Conservation (phyloP, 495 filamentous ascomycete genomes). For the Hypoxylon intermedium region DNA sequence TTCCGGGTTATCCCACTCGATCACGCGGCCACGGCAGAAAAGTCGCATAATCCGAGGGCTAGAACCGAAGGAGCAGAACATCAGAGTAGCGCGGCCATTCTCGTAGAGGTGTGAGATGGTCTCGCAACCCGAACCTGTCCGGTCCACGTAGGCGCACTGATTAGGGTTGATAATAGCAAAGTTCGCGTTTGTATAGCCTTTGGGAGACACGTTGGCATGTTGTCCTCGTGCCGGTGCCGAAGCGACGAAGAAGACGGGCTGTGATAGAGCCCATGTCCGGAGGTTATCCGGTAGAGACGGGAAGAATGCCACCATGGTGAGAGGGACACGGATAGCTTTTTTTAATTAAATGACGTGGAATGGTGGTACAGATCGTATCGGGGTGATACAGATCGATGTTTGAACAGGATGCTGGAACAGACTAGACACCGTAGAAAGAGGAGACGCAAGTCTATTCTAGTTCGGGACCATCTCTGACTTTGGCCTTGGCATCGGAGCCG, state of each 20-base stretch:
- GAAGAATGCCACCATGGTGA: conserved; percentile 7
- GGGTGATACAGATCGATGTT: conserved; percentile 9
- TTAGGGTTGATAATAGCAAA: conserved; percentile 51
- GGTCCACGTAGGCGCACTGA: conserved; percentile 24
- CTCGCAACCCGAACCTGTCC: conserved; percentile 66
- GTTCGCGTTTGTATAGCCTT: conserved; percentile 57
- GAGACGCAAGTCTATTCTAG: neutral
- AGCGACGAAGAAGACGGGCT: conserved; percentile 63
- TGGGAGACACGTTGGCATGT: conserved; percentile 66
- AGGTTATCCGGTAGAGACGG: conserved; percentile 56
- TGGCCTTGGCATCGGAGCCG: conserved; percentile 10
- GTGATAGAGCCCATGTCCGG: conserved; percentile 57
- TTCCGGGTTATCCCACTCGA: conserved; percentile 55
- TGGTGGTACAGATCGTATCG: conserved; percentile 20
- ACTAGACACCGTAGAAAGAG: neutral
- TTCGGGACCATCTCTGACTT: conserved; percentile 3
- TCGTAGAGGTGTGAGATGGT: conserved; percentile 68
- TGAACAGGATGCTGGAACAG: neutral
- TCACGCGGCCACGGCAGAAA: conserved; percentile 60
- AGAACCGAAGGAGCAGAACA: conserved; percentile 66
- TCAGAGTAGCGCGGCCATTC: conserved; percentile 66
- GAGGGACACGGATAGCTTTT: neutral
- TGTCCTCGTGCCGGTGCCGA: conserved; percentile 59
- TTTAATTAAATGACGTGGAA: conserved; percentile 2
- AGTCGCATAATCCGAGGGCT: conserved; percentile 64